phyloP scores from a whole-genome alignment of 106 monocot genomes.

The Xerophyta viscosa region DNA sequence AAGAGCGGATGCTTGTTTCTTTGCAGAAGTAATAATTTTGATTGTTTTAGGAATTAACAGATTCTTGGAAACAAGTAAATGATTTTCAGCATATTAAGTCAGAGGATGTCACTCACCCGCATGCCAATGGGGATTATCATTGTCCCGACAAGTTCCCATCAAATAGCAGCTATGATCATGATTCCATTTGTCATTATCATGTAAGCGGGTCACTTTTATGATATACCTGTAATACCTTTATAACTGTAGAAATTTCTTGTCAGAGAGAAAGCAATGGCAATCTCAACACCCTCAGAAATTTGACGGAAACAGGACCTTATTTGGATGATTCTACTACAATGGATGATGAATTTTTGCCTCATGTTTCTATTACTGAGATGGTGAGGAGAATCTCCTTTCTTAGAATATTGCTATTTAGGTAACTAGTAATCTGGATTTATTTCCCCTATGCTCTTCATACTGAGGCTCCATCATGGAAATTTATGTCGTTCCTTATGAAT shows the following conservation, averaged over 20 bases:
- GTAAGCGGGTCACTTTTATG: slow-evolving; percentile 19
- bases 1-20: background rate
- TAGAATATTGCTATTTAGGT: too few relatives aligned
- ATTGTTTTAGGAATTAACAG: slow-evolving; percentile 34
- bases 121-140: slow-evolving; percentile 6
- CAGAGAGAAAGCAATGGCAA: slow-evolving; percentile 44
- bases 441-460: too few relatives aligned
- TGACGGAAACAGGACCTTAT: too few relatives aligned
- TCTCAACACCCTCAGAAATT: too few relatives aligned
- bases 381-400: too few relatives aligned
- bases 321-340: slow-evolving; percentile 4
- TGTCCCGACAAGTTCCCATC: background rate
- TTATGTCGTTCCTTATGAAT: too few relatives aligned
- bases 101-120: slow-evolving; percentile 11
- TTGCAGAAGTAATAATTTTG: slow-evolving; percentile 21
- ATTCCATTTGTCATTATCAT: slow-evolving; percentile 12
- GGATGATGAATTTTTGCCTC: slow-evolving; percentile 14
- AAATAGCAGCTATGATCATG: slow-evolving; percentile 7
- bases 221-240: background rate
- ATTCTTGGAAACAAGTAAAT: slow-evolving; percentile 43
- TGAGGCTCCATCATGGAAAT: too few relatives aligned
- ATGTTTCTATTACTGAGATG: slow-evolving; percentile 41
- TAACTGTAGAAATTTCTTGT: background rate
- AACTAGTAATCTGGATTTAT: too few relatives aligned
- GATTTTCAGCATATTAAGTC: slow-evolving; percentile 20